Evolutionary conservation across 208 protist species (phyloP).

Genomic region (Leishmania gerbilli): DNA sequence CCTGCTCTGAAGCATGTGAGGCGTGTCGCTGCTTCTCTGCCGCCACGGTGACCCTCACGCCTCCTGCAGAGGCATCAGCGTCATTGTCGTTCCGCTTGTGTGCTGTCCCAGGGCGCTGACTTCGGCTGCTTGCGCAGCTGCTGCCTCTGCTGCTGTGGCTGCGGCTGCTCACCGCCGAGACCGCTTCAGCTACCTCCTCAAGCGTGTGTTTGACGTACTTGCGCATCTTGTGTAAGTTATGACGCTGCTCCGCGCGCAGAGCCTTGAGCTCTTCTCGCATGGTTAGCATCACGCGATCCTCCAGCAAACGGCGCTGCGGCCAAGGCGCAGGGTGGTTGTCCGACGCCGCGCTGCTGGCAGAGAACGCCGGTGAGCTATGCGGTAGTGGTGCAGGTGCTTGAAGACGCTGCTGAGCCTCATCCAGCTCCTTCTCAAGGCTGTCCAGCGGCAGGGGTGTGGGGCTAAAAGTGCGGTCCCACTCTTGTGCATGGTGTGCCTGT

Average conservation of each 20-base stretch:
- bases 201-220: constrained; percentile 15
- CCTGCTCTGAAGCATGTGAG: background rate
- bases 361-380: background rate
- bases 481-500: background rate
- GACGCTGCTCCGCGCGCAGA: constrained; percentile 22
- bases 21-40: background rate
- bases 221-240: constrained; percentile 19
- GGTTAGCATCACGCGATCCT: background rate
- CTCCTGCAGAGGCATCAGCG: background rate
- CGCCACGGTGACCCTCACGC: background rate
- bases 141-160: constrained; percentile 13
- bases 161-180: background rate
- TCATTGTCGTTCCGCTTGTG: background rate
- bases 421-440: constrained; percentile 1
- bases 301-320: background rate
- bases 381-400: background rate
- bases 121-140: background rate
- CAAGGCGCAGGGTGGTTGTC: background rate
- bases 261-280: constrained; percentile 21
- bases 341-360: background rate
- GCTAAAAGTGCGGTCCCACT: constrained; percentile 5
- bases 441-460: constrained; percentile 4
- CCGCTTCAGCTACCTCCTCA: constrained; percentile 4
- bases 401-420: constrained; percentile 7
- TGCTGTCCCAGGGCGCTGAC: background rate